Evolutionary conservation across 2,329 filamentous ascomycete species (phyloP).

Genomic region (Furcasterigmium sp.): DNA sequence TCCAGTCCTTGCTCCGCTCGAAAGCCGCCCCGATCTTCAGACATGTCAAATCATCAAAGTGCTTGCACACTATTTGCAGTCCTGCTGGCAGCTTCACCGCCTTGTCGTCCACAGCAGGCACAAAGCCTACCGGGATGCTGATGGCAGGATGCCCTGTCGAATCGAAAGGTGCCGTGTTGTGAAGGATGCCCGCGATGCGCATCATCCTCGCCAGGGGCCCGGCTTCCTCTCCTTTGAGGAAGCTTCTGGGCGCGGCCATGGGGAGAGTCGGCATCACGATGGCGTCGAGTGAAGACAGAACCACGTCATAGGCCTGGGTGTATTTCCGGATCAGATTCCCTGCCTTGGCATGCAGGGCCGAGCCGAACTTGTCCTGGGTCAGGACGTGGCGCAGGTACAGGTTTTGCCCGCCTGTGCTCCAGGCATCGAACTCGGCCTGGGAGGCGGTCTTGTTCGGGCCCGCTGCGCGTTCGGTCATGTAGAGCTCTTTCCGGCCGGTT

Average conservation of each 20-base stretch:
- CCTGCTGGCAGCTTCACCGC: conserved; percentile 40
- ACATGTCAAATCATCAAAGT: no score
- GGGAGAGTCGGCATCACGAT: conserved; percentile 44
- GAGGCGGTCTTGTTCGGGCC: no score
- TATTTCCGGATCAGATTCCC: conserved; percentile 40
- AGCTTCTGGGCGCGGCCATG: conserved; percentile 36
- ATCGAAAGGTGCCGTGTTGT: conserved; percentile 54
- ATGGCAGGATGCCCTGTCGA: conserved; percentile 52
- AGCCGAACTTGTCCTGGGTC: conserved; percentile 26
- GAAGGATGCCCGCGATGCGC: conserved; percentile 46
- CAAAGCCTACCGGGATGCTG: conserved; percentile 43
- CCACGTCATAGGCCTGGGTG: conserved; percentile 37
- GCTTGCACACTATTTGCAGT: conserved; percentile 41
- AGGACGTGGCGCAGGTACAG: conserved; percentile 29
- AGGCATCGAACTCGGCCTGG: conserved; percentile 36
- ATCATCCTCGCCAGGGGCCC: conserved; percentile 36
- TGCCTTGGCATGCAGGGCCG: conserved; percentile 37
- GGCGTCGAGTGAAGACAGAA: conserved; percentile 33
- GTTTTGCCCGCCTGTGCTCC: conserved; percentile 49
- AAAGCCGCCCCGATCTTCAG: no score
- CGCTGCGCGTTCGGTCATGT: conserved; percentile 31
- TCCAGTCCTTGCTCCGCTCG: no score
- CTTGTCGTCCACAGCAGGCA: conserved; percentile 30
- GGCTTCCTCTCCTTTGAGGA: conserved; percentile 21
- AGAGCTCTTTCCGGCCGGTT: conserved; percentile 40